Evolutionary conservation across 2,329 filamentous ascomycete genomes (phyloP).

Genomic region (Didymella arachidicola): DNA sequence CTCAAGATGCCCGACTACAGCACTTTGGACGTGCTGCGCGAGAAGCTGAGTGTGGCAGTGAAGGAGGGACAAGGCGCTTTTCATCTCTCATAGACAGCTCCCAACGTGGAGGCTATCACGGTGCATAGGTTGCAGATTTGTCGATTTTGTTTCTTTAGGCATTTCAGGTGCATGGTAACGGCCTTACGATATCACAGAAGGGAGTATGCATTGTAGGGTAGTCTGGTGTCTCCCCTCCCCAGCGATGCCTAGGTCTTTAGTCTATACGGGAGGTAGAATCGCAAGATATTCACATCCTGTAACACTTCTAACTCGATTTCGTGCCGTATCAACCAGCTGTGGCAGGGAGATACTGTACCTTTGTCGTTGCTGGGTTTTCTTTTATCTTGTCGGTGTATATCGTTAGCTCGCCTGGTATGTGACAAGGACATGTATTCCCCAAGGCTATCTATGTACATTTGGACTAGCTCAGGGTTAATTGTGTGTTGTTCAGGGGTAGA

Average conservation of each 20-base stretch:
- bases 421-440: too few relatives aligned
- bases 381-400: too few relatives aligned
- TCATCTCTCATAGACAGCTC: constrained; percentile 77
- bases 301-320: neutral
- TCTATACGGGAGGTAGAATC: neutral
- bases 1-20: constrained; percentile 97
- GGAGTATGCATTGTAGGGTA: constrained; percentile 15
- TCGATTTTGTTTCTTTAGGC: constrained; percentile 16
- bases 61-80: constrained; percentile 97
- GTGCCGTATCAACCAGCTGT: too few relatives aligned
- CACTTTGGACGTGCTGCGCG: constrained; percentile 75
- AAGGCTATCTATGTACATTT: too few relatives aligned
- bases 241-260: constrained; percentile 1
- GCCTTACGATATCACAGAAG: constrained; percentile 17
- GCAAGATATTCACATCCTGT: constrained; percentile 2
- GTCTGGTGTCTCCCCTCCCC: constrained; percentile 4
- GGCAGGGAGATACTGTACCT: too few relatives aligned
- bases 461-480: too few relatives aligned
- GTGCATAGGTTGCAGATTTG: constrained; percentile 19
- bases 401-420: too few relatives aligned
- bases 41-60: constrained; percentile 84
- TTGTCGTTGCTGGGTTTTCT: too few relatives aligned
- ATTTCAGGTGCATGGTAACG: constrained; percentile 21
- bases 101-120: constrained; percentile 3
- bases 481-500: too few relatives aligned